A percentile compares a stretch with the other conserved stretches of the same genome.
Evolutionary conservation across 139 green algal genomes (phyloP).

Genomic region (Chlorella sp.): DNA sequence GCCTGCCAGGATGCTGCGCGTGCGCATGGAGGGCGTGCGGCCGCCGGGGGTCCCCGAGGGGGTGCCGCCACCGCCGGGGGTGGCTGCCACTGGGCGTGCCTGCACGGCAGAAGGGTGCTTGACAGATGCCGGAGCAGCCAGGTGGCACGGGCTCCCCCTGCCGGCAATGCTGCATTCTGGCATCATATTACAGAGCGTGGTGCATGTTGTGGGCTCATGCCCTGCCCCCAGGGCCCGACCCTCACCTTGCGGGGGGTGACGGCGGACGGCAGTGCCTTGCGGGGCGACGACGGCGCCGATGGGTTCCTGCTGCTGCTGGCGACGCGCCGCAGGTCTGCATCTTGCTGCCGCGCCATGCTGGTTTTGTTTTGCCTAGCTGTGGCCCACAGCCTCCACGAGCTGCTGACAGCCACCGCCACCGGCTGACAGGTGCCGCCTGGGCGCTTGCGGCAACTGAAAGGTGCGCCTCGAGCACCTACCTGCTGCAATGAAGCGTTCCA

Average conservation of each 20-base stretch:
- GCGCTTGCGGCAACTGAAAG: too few species aligned
- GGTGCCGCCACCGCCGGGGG: not conserved
- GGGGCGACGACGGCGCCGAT: not conserved
- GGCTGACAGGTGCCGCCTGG: too few species aligned
- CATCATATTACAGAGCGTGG: too few species aligned
- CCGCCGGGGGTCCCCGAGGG: not conserved
- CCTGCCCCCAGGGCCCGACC: too few species aligned
- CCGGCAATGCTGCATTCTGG: too few species aligned
- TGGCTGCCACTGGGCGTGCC: not conserved
- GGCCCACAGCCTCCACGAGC: not conserved
- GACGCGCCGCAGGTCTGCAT: not conserved
- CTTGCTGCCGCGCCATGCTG: not conserved
- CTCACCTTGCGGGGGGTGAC: not conserved
- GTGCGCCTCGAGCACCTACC: too few species aligned
- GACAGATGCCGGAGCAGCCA: too few species aligned
- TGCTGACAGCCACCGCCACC: too few species aligned
- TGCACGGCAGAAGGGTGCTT: not conserved
- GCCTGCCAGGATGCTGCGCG: conserved; percentile 1
- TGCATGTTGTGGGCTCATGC: too few species aligned
- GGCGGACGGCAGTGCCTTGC: not conserved
- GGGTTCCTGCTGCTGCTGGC: not conserved
- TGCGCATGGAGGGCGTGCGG: not conserved
- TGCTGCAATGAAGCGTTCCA: too few species aligned
- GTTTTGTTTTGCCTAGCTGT: not conserved
- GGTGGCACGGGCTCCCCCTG: too few species aligned